Evolutionary conservation across 345 rosid species (phyloP).

Genomic region (Arabis hirsuta): DNA sequence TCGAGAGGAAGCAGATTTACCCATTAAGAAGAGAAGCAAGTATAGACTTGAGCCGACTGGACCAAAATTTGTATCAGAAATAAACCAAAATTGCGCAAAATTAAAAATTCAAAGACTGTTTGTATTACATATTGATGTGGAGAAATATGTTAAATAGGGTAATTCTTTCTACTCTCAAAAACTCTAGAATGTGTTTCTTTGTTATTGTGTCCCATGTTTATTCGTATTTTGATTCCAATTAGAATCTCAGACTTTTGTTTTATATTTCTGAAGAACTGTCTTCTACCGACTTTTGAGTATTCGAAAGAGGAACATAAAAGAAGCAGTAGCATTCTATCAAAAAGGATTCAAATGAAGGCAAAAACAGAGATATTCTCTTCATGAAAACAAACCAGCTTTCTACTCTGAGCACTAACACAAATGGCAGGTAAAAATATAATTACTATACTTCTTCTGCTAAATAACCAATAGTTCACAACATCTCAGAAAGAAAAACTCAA

Average conservation of each 20-base stretch:
- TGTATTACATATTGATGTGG: too few species aligned
- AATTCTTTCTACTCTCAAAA: too few species aligned
- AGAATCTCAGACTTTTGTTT: too few species aligned
- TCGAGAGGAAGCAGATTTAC: neutral
- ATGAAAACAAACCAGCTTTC: slow-evolving; percentile 17
- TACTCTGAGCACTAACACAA: neutral
- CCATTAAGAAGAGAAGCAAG: slow-evolving; percentile 15
- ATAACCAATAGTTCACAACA: neutral
- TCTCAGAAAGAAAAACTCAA: neutral
- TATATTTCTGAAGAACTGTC: too few species aligned
- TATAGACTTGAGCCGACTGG: neutral
- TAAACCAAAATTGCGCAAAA: neutral
- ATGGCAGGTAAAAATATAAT: neutral
- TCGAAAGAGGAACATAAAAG: neutral
- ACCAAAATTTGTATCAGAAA: neutral
- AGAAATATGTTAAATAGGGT: too few species aligned
- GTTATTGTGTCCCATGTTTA: too few species aligned
- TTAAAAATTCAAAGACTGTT: too few species aligned
- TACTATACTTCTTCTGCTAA: neutral
- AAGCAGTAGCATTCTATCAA: neutral
- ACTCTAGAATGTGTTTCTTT: too few species aligned
- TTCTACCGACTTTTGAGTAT: too few species aligned
- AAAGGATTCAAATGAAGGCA: neutral
- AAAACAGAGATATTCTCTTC: neutral
- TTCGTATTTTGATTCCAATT: too few species aligned